phyloP scores from a whole-genome alignment of 306 rosid genomes.

The Prunus mira region DNA sequence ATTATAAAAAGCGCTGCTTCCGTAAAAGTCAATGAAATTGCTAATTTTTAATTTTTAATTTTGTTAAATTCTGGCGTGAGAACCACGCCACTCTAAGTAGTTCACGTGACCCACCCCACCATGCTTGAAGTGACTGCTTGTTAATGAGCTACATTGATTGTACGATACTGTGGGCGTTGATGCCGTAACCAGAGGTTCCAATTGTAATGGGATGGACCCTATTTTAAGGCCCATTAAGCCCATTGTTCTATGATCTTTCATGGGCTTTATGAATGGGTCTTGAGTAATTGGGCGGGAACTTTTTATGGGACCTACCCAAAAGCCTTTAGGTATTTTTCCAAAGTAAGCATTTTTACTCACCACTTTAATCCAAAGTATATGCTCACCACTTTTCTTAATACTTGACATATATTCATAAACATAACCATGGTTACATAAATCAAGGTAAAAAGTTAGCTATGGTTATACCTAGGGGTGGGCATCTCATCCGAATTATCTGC shows the following conservation, averaged over 20 bases:
- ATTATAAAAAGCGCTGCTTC: background rate
- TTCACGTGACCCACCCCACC: conserved; percentile 4
- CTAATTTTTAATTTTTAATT: background rate
- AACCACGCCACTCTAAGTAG: conserved; percentile 34
- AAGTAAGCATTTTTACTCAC: fast-evolving
- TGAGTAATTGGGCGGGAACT: too few species aligned
- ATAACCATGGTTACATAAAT: too few species aligned
- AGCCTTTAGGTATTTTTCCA: too few species aligned
- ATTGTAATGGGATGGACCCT: background rate
- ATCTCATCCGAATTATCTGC: too few species aligned
- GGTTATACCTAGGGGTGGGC: too few species aligned
- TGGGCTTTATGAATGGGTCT: background rate
- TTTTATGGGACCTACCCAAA: too few species aligned
- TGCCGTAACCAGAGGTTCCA: too few species aligned
- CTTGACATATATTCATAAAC: too few species aligned
- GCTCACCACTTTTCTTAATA: fast-evolving
- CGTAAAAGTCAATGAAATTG: background rate
- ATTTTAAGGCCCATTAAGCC: background rate
- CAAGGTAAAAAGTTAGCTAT: too few species aligned
- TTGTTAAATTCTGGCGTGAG: conserved; percentile 44
- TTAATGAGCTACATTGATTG: background rate
- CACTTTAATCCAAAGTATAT: too few species aligned
- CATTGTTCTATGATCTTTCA: background rate
- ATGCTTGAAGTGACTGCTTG: background rate
- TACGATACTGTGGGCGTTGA: background rate